phyloP scores from a whole-genome alignment of 129 eudicot genomes.

The Silybum marianum region DNA sequence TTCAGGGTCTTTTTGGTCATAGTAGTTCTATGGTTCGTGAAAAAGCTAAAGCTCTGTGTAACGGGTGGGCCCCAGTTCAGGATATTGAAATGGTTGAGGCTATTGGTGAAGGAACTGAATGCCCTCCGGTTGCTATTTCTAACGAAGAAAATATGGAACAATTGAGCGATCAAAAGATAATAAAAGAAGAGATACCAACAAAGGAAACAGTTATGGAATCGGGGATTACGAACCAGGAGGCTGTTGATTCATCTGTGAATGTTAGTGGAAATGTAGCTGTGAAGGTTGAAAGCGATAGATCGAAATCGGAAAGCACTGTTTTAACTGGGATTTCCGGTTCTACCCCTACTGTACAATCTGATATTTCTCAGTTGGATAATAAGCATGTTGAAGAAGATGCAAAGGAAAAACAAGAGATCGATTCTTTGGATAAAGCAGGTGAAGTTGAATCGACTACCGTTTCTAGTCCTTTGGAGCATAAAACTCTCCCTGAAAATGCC shows the following conservation, averaged over 20 bases:
- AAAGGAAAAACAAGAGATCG: slow-evolving; percentile 38
- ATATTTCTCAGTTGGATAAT: slow-evolving; percentile 12
- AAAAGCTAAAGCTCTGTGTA: slow-evolving; percentile 59
- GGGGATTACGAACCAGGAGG: slow-evolving; percentile 17
- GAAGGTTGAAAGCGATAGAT: slow-evolving; percentile 25
- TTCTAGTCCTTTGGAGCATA: slow-evolving; percentile 23
- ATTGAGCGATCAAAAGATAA: slow-evolving; percentile 13
- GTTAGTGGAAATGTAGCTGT: slow-evolving; percentile 2
- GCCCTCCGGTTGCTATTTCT: slow-evolving; percentile 15
- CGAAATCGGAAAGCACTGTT: slow-evolving; percentile 17
- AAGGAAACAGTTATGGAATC: slow-evolving; percentile 28
- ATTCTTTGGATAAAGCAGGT: slow-evolving; percentile 27
- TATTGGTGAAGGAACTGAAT: background rate
- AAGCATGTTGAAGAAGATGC: slow-evolving; percentile 35
- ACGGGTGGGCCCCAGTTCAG: slow-evolving; percentile 44
- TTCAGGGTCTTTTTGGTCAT: slow-evolving; percentile 54
- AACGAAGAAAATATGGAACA: slow-evolving; percentile 35
- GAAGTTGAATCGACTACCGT: slow-evolving; percentile 16
- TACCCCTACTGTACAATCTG: background rate
- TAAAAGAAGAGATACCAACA: slow-evolving; percentile 23
- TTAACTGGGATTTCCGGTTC: slow-evolving; percentile 19
- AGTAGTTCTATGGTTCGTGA: slow-evolving; percentile 46
- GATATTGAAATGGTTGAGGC: slow-evolving; percentile 21
- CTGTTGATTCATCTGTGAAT: slow-evolving; percentile 12
- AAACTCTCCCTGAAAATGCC: slow-evolving; percentile 24